Evolutionary conservation across 192 early-diverging fungal species (phyloP).

Genomic region (Gaertneriomyces sp.): DNA sequence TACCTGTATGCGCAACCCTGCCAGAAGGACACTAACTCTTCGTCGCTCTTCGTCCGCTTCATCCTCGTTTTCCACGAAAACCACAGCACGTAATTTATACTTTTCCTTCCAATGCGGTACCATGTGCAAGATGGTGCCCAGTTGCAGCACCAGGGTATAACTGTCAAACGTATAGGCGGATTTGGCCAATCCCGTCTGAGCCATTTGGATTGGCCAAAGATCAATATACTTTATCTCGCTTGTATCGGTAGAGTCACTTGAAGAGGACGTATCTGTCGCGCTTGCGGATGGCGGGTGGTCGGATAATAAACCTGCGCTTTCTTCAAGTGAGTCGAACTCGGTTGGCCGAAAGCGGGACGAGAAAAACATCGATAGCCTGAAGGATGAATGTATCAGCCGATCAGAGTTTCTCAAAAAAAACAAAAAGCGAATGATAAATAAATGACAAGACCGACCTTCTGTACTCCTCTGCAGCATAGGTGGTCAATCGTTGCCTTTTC

Average conservation of each 20-base stretch:
- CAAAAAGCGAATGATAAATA: slow-evolving; percentile 24
- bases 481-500: background rate
- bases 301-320: too few species aligned
- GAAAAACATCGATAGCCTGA: slow-evolving; percentile 14
- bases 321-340: too few species aligned
- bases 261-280: too few species aligned
- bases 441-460: background rate
- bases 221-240: slow-evolving; percentile 58
- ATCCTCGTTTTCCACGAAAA: slow-evolving; percentile 64
- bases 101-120: slow-evolving; percentile 65
- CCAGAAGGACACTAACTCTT: slow-evolving; percentile 51
- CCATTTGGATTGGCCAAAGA: slow-evolving; percentile 71
- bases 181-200: slow-evolving; percentile 15
- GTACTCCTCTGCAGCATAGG: slow-evolving; percentile 13
- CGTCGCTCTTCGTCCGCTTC: slow-evolving; percentile 61
- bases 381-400: background rate
- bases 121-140: slow-evolving; percentile 69
- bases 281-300: too few species aligned
- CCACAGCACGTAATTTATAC: slow-evolving; percentile 58
- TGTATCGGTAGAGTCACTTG: too few species aligned
- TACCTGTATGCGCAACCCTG: slow-evolving; percentile 58
- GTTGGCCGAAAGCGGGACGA: slow-evolving; percentile 13
- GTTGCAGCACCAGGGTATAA: slow-evolving; percentile 71
- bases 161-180: slow-evolving; percentile 51
- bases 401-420: too few species aligned